phyloP scores from a whole-genome alignment of 164 flowering plant genomes.

The Liquidambar formosana region DNA sequence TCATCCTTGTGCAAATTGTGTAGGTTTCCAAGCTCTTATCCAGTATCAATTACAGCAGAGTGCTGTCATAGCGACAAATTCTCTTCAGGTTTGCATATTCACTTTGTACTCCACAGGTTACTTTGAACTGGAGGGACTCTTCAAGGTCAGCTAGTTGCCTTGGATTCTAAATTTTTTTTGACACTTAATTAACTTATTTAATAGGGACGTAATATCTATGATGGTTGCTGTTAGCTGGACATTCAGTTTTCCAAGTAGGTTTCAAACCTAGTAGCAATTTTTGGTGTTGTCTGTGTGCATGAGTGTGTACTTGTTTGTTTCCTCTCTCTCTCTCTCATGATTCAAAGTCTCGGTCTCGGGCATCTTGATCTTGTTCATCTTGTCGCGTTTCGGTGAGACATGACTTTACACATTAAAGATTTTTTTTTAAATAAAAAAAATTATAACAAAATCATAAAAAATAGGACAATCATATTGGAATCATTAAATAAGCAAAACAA shows the following conservation, averaged over 20 bases:
- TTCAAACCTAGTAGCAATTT: background rate
- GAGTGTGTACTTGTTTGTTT: background rate
- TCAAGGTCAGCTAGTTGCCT: background rate
- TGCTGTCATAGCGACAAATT: slow-evolving; percentile 78
- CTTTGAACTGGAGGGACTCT: slow-evolving; percentile 1
- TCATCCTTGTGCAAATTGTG: slow-evolving; percentile 15
- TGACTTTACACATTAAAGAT: too few species aligned
- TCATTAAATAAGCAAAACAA: too few species aligned
- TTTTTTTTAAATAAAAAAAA: too few species aligned
- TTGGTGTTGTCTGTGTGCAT: too few species aligned
- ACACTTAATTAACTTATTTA: slow-evolving; percentile 8
- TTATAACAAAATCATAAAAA: too few species aligned
- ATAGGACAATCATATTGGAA: too few species aligned
- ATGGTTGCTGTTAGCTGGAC: slow-evolving; percentile 98
- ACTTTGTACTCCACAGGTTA: background rate
- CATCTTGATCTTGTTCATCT: too few species aligned
- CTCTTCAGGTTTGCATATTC: slow-evolving; percentile 67
- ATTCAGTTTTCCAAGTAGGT: slow-evolving; percentile 95
- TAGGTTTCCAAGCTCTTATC: slow-evolving; percentile 96
- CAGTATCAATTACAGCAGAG: slow-evolving; percentile 77
- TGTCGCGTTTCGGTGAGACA: too few species aligned
- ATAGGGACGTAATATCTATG: slow-evolving; percentile 96
- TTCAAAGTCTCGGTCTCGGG: too few species aligned
- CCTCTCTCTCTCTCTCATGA: too few species aligned
- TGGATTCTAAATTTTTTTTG: slow-evolving; percentile 7